These are phyloP conservation scores for Collariella sp. DNA, from an alignment of 495 filamentous ascomycete genomes.

Conservation along the genomic window DNA sequence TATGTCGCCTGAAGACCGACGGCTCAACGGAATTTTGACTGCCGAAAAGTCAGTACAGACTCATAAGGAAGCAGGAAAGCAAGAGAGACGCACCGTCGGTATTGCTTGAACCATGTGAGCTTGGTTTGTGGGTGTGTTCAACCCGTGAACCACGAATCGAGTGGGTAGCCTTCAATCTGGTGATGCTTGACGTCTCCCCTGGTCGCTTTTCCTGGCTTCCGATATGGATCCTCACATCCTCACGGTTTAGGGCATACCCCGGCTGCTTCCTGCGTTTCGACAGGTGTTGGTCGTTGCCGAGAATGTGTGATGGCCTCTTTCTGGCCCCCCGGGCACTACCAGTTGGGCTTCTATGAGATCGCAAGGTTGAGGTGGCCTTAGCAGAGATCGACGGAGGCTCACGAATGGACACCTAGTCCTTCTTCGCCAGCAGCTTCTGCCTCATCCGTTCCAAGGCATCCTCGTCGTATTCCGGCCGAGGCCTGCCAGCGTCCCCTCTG, in stretches of 20 bases:
- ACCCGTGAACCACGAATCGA: background rate
- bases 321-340: background rate
- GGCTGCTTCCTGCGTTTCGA: background rate
- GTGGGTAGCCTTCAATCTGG: background rate
- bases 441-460: conserved; percentile 14
- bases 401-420: conserved; percentile 15
- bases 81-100: background rate
- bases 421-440: conserved; percentile 15
- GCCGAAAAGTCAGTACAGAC: background rate
- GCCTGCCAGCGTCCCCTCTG: background rate
- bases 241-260: background rate
- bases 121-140: background rate
- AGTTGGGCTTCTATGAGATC: background rate
- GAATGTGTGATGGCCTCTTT: conserved; percentile 7
- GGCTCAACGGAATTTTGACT: background rate
- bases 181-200: conserved; percentile 13
- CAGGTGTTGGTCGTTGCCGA: background rate
- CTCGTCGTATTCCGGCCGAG: conserved; percentile 3
- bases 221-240: conserved; percentile 29
- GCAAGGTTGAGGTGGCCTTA: background rate
- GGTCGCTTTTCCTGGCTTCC: conserved; percentile 31
- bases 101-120: background rate
- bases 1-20: background rate
- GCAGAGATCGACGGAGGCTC: background rate
- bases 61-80: background rate